A percentile compares a stretch with the other conserved stretches of the same genome.
Evolutionary conservation across 177 flowering plant genomes (phyloP).

Genomic region (Vitis hybrid): DNA sequence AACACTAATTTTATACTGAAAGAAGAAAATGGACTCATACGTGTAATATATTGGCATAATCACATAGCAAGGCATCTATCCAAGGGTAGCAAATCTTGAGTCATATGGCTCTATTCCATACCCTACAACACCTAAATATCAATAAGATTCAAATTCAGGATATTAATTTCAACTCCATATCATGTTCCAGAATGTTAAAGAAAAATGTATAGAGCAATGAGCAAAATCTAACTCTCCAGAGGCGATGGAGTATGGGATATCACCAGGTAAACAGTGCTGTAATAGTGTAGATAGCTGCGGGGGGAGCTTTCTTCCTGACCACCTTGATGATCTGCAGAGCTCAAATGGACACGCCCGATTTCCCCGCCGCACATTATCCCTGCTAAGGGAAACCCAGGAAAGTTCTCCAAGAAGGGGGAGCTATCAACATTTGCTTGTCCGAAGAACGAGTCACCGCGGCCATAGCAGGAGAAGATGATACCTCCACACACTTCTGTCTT

Average conservation of each 20-base stretch:
- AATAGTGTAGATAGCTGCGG: constrained; percentile 40
- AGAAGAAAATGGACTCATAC: no score
- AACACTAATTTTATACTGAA: no score
- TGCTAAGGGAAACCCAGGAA: constrained; percentile 52
- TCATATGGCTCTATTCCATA: no score
- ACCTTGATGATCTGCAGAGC: constrained; percentile 7
- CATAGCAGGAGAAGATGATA: constrained; percentile 61
- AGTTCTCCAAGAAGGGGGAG: constrained; percentile 58
- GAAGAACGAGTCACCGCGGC: constrained; percentile 66
- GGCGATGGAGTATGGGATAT: constrained; percentile 39
- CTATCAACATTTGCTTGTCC: constrained; percentile 49
- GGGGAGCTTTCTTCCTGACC: constrained; percentile 16
- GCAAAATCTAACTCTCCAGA: background rate
- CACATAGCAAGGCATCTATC: no score
- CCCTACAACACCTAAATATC: no score
- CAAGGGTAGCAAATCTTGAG: no score
- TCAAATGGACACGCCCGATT: constrained; percentile 46
- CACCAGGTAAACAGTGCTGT: constrained; percentile 58
- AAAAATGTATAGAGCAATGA: background rate
- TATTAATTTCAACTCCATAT: no score
- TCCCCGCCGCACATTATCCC: constrained; percentile 72
- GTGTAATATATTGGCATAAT: no score
- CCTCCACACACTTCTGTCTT: constrained; percentile 57
- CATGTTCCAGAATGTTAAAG: no score
- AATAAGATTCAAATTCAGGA: no score